These are phyloP conservation scores for Candida sanyiensis DNA, from an alignment of 805 yeast genomes.

Conservation along the genomic window DNA sequence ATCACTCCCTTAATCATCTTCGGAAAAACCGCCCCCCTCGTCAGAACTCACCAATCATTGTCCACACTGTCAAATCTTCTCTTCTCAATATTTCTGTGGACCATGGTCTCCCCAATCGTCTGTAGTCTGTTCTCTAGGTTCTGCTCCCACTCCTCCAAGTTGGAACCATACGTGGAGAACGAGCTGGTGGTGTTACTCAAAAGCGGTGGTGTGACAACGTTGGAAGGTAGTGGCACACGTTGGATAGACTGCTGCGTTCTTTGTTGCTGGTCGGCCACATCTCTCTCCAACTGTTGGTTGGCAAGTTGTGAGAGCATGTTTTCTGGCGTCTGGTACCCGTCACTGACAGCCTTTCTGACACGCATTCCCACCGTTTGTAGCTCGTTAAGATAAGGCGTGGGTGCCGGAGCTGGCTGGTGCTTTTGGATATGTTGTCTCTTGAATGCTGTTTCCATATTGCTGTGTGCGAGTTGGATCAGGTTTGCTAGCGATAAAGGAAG, in stretches of 20 bases:
- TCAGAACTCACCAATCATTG: constrained; percentile 25
- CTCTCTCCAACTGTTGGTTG: constrained; percentile 17
- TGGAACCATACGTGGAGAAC: constrained; percentile 29
- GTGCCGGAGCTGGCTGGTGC: constrained; percentile 25
- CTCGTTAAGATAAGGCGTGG: constrained; percentile 30
- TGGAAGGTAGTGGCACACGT: constrained; percentile 30
- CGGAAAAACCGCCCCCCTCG: too few relatives aligned
- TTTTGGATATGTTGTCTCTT: constrained; percentile 30
- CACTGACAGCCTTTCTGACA: constrained; percentile 58
- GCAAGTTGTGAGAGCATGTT: constrained; percentile 12
- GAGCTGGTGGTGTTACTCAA: constrained; percentile 30
- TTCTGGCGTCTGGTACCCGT: constrained; percentile 43
- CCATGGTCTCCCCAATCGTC: constrained; percentile 27
- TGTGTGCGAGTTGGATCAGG: too few relatives aligned
- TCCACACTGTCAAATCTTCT: constrained; percentile 25
- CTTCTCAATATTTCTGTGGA: constrained; percentile 18
- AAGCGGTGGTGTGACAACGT: constrained; percentile 30
- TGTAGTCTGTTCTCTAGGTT: constrained; percentile 31
- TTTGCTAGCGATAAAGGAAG: too few relatives aligned
- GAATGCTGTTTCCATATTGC: constrained; percentile 29
- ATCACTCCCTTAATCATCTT: too few relatives aligned
- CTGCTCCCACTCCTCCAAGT: constrained; percentile 36
- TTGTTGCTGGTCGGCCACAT: constrained; percentile 22
- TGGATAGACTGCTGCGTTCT: constrained; percentile 1
- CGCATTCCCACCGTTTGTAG: constrained; percentile 65